Evolutionary conservation across 768 basidiomycete genomes (phyloP).

Genomic region (Tubosaeta sp.): DNA sequence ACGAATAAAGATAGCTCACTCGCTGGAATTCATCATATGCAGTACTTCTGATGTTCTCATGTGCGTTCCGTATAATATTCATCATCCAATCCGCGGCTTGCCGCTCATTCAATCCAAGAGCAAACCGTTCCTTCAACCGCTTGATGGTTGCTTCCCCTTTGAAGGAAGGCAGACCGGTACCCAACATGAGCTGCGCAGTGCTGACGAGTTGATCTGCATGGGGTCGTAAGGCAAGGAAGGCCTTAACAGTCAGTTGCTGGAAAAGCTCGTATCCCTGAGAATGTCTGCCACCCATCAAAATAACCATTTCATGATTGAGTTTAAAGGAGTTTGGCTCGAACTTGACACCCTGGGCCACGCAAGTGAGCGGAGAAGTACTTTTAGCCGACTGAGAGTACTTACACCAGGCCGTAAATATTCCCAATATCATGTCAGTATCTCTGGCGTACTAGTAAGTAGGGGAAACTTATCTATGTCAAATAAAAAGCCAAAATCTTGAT

Average conservation of each 20-base stretch:
- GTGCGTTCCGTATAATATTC: slow-evolving; percentile 82
- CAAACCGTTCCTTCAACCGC: slow-evolving; percentile 83
- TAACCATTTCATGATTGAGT: slow-evolving; percentile 97
- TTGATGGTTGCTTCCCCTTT: slow-evolving; percentile 93
- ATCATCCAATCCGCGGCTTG: slow-evolving; percentile 95
- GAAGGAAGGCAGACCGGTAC: slow-evolving; percentile 92
- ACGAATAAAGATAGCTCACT: slow-evolving; percentile 39
- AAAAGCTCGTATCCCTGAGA: slow-evolving; percentile 95
- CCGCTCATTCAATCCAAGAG: slow-evolving; percentile 73
- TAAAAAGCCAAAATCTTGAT: slow-evolving; percentile 88
- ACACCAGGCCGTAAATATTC: slow-evolving; percentile 54
- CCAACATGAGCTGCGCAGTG: slow-evolving; percentile 90
- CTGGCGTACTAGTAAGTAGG: slow-evolving; percentile 2
- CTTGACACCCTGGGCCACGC: slow-evolving; percentile 76
- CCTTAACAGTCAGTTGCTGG: slow-evolving; percentile 90
- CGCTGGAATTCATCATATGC: slow-evolving; percentile 96
- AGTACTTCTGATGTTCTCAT: slow-evolving; percentile 90
- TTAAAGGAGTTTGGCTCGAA: slow-evolving; percentile 99
- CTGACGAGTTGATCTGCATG: slow-evolving; percentile 87
- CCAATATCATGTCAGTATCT: slow-evolving; percentile 27
- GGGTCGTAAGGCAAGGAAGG: slow-evolving; percentile 94
- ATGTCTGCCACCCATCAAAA: slow-evolving; percentile 92
- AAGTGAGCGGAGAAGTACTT: slow-evolving; percentile 4
- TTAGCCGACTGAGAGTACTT: slow-evolving; percentile 21
- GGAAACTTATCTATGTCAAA: slow-evolving; percentile 96